These are phyloP conservation scores for Quambalaria eucalypti DNA, from an alignment of 1,284 basidiomycete genomes.

Conservation along the genomic window DNA sequence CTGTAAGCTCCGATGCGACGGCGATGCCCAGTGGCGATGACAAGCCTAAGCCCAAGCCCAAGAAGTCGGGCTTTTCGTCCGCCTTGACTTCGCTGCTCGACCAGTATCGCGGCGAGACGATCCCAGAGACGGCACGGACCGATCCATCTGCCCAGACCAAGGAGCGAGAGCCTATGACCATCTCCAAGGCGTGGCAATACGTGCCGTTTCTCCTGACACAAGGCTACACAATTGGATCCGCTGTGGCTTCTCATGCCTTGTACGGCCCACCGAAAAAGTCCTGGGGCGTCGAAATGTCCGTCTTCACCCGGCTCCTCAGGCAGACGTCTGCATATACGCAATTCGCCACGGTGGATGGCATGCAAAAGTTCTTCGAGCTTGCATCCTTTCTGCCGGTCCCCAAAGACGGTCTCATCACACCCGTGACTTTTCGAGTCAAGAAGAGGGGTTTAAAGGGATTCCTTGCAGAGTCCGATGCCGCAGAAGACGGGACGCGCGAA, in stretches of 20 bases:
- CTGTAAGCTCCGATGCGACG: conserved; percentile 2
- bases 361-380: conserved; percentile 68
- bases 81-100: conserved; percentile 36
- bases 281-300: conserved; percentile 66
- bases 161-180: conserved; percentile 23
- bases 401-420: conserved; percentile 86
- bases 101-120: conserved; percentile 29
- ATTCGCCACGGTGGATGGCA: conserved; percentile 65
- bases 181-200: conserved; percentile 39
- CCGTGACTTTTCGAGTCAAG: conserved; percentile 80
- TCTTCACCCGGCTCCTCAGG: conserved; percentile 67
- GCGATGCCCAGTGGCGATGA: background rate
- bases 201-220: conserved; percentile 41
- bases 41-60: background rate
- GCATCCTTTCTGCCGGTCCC: conserved; percentile 77
- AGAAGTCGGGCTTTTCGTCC: background rate
- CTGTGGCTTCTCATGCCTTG: conserved; percentile 42
- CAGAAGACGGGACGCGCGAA: conserved; percentile 65
- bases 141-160: conserved; percentile 25
- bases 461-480: conserved; percentile 64
- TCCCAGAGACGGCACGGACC: conserved; percentile 36
- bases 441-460: conserved; percentile 66
- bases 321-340: conserved; percentile 73
- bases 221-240: conserved; percentile 40
- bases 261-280: conserved; percentile 69